Evolutionary conservation across 73 alveolate species (phyloP), one percentile per base, ranked within the genome.

Genomic region (Symbiodinium natans): DNA sequence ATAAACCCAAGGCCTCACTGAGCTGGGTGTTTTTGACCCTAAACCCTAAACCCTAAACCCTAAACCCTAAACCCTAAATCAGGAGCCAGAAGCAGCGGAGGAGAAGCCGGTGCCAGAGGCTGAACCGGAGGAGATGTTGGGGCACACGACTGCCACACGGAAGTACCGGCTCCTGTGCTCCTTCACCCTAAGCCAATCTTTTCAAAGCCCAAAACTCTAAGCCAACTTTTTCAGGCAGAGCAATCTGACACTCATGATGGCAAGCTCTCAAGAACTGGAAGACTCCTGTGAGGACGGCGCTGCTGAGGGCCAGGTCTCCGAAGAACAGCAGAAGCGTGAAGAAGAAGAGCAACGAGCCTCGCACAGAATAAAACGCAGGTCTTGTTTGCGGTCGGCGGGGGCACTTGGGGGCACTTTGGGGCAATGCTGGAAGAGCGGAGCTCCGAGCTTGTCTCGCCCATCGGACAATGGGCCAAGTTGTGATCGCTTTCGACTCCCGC

Each of bases 291-390:
- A 39, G 38, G 13, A 88, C 71, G 95, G 71, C 38, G 86, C 74
- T 56, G 86, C 95, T 41, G 95, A 59, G 34, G 95, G 46, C 71
- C 95, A 83, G n/a, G 86, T 56, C 71, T 59, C 86, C 21, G 95
- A 88, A 82, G 95, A 88, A 33, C 95, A 88, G n/a, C 95, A 88
- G 95, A 88, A 68, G 95, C 42, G 38, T 2, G 95, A 88, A 68
- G 95, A 59, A 73, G 95, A 88, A 41, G 95, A 88, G 36, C 95
- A 88, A 40, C 40, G 95, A 63, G 21, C 46, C 86, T 88, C 21
- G 83, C 27, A 13, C 23, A 33, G 33, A 29, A 7, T 33, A 15
- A 0, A 29, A 52, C 68, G 2, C 5, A 27, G 29, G 13, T 52
- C 34, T 73, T 2, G 2, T 4, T n/a, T 73, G 84, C 41, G 19